Evolutionary conservation across 192 early-diverging fungal genomes (phyloP), one percentile per base, ranked within the genome.

Genomic region (Mortierella claussenii): DNA sequence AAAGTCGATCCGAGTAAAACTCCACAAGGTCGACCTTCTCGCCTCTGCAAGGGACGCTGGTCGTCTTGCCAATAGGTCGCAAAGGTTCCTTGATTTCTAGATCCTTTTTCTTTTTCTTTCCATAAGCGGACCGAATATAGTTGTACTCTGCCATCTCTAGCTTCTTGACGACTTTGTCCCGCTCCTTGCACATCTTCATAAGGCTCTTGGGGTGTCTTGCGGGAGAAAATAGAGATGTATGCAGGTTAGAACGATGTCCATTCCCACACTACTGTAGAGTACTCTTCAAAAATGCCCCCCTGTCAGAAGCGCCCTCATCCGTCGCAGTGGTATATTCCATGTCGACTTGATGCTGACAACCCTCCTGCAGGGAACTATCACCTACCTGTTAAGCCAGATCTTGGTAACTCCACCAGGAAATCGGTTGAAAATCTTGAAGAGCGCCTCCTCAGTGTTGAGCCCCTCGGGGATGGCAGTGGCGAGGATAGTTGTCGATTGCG

Each of bases 341-440:
- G n/a, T n/a, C n/a, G n/a, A n/a, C n/a, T n/a, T n/a, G n/a, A n/a
- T n/a, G n/a, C n/a, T n/a, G n/a, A n/a, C n/a, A n/a, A n/a, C n/a
- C n/a, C n/a, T n/a, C n/a, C n/a, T n/a, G n/a, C n/a, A n/a, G n/a
- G n/a, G n/a, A 42, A 40, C 37, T 40, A 13, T 40, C 13, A 8
- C 48, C 53, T 79, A 85, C 84, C 78, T 80, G 79, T 87, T 90
- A 27, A 90, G 63, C 85, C 88, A 89, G 24, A 92, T 64, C 8
- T 83, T 78, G 12, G 83, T 73, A 0, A 92, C 89, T 9, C 90
- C 90, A n/a, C 89, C 89, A 37, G 92, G 89, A 47, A 91, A 91
- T 60, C 73, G 56, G 54, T 84, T 69, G 53, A 91, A 91, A 43
- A 90, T 61, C 24, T 76, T 37, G 28, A 47, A 68, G 20, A 95